Evolutionary conservation across 345 rosid genomes (phyloP), one percentile per base, ranked within the genome.

Genomic region (Arabis alpina): DNA sequence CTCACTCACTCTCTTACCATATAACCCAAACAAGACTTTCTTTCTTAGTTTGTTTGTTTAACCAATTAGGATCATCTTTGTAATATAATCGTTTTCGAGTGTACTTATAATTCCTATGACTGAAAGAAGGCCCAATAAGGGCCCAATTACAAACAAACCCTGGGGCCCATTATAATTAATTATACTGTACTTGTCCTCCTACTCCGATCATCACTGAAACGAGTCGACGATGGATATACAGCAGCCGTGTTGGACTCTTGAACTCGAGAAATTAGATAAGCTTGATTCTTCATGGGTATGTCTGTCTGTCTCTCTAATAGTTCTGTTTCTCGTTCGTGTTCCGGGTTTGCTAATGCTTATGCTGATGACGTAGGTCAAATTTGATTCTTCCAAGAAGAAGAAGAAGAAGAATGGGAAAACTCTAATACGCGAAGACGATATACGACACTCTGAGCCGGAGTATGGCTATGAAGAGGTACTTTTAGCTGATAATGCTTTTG

Each of bases 361-460:
- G 41, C 23, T 52, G 61, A 34, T 34, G 37, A n/a, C 41, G 54
- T 59, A 66, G 77, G 58, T 68, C 27, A 19, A 49, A 54, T 93
- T 93, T 41, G 97, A 91, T 80, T 86, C 94, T 24, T 76, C 86
- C 55, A 88, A 85, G 82, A 93, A 88, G 81, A 93, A 90, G 88
- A 92, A 92, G 85, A 90, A 82, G 80, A 79, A 77, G 80, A 80
- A 10, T 59, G 78, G 9, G 81, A 82, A 57, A 91, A 84, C 7
- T 55, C 71, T 24, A 54, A 63, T 0, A 24, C 44, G 54, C 15
- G 54, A 66, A 13, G 95, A 82, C 64, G 90, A 89, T 43, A 80
- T 78, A 23, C 86, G 84, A 69, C 66, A 86, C 44, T 82, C 64
- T 77, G 93, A 89, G 55, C 92, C 92, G 10, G 98, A 87, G 65